Conservation (phyloP, 306 rosid genomes). For the Vigna mungo region DNA sequence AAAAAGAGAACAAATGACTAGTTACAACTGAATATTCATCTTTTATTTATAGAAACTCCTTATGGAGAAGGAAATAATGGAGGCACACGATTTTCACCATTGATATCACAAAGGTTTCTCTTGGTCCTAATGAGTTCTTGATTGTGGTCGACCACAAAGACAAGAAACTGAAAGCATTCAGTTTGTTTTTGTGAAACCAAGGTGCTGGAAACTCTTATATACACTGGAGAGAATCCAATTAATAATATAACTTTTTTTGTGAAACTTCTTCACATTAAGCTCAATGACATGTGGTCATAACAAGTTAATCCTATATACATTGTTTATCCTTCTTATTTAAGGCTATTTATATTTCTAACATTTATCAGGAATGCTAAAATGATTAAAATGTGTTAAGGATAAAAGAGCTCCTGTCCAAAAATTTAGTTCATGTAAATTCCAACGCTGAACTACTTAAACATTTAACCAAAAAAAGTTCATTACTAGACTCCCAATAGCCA, state of each 20-base stretch:
- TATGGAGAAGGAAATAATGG: neutral
- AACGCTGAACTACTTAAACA: constrained; percentile 25
- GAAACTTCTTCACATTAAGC: neutral
- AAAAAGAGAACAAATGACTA: too few relatives aligned
- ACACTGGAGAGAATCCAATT: too few relatives aligned
- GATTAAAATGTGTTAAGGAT: neutral
- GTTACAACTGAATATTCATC: neutral
- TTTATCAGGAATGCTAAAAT: neutral
- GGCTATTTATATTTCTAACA: neutral
- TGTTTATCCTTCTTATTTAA: neutral
- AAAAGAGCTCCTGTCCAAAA: neutral
- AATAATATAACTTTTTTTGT: neutral
- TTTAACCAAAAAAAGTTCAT: neutral
- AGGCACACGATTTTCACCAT: neutral
- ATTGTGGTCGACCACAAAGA: neutral
- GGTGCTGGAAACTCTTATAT: too few relatives aligned
- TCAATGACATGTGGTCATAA: neutral
- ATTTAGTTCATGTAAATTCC: neutral
- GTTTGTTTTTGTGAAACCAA: too few relatives aligned
- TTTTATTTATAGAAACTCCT: neutral
- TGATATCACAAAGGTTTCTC: neutral
- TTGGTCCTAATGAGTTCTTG: neutral
- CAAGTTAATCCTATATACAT: neutral
- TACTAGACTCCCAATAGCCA: constrained; percentile 31
- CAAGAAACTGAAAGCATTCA: too few relatives aligned